phyloP scores from a whole-genome alignment of 2,329 filamentous ascomycete genomes.

The Colletotrichum zoysiae region DNA sequence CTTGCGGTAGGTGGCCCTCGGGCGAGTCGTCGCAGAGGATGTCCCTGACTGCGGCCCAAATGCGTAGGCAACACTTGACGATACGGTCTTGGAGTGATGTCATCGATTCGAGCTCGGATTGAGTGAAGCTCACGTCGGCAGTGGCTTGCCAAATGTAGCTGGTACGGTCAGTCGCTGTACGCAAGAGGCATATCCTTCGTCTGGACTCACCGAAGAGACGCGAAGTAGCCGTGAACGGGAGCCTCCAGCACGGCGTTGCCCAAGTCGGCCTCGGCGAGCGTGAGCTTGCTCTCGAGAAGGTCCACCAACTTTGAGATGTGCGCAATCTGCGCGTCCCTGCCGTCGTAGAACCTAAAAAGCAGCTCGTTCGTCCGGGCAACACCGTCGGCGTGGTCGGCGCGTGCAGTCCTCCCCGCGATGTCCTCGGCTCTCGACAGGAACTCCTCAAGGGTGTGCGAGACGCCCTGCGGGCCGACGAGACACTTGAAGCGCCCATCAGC shows the following conservation, averaged over 20 bases:
- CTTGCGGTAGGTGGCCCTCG: slow-evolving; percentile 85
- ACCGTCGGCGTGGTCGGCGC: slow-evolving; percentile 93
- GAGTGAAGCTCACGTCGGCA: slow-evolving; percentile 55
- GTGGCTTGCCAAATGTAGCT: slow-evolving; percentile 68
- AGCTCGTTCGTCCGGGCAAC: slow-evolving; percentile 83
- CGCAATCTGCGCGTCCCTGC: slow-evolving; percentile 56
- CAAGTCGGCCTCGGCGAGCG: slow-evolving; percentile 73
- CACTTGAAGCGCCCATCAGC: slow-evolving; percentile 52
- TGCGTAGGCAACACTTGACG: slow-evolving; percentile 70
- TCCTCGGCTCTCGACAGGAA: slow-evolving; percentile 67
- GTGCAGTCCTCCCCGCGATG: slow-evolving; percentile 76
- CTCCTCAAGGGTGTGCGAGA: slow-evolving; percentile 53
- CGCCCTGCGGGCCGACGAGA: slow-evolving; percentile 39
- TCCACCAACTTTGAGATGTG: slow-evolving; percentile 70
- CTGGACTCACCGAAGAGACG: slow-evolving; percentile 69
- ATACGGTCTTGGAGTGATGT: slow-evolving; percentile 66
- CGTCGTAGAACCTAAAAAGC: slow-evolving; percentile 69
- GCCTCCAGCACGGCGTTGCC: slow-evolving; percentile 74
- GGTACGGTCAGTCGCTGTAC: slow-evolving; percentile 36
- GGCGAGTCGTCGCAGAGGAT: slow-evolving; percentile 95
- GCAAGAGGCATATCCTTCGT: not conserved
- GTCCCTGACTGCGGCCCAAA: slow-evolving; percentile 82
- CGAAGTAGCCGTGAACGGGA: slow-evolving; percentile 78
- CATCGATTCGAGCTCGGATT: slow-evolving; percentile 53
- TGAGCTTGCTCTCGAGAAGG: slow-evolving; percentile 74